These are phyloP conservation scores for Cladosporium sp. DNA, from an alignment of 2,329 filamentous ascomycete species.

Conservation along the genomic window DNA sequence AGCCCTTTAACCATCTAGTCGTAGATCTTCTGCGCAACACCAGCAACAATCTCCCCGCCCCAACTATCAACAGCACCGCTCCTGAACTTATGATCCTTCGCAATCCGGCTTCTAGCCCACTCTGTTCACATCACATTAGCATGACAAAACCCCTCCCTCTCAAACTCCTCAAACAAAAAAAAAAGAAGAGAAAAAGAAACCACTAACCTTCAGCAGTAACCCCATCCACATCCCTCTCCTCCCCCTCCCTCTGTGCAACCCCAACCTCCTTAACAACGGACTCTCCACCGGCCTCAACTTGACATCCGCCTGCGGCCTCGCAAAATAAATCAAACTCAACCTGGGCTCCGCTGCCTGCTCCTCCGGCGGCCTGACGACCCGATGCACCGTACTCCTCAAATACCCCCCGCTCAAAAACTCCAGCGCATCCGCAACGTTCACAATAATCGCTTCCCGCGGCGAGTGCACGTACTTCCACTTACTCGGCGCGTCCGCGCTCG, in stretches of 20 bases:
- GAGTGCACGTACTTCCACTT: slow-evolving; percentile 39
- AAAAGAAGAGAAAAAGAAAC: no score
- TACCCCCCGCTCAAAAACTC: slow-evolving; percentile 37
- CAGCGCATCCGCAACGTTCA: slow-evolving; percentile 39
- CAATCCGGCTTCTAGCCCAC: slow-evolving; percentile 1
- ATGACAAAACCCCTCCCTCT: no score
- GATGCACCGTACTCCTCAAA: slow-evolving; percentile 47
- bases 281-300: slow-evolving; percentile 40
- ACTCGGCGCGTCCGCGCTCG: slow-evolving; percentile 23
- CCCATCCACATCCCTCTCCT: slow-evolving; percentile 31
- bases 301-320: slow-evolving; percentile 33
- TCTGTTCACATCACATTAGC: slow-evolving; percentile 23
- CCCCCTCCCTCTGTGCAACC: slow-evolving; percentile 33
- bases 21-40: no score
- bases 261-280: slow-evolving; percentile 34
- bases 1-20: no score
- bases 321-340: slow-evolving; percentile 41
- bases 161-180: no score
- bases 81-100: no score
- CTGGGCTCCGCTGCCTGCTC: slow-evolving; percentile 44
- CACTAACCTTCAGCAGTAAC: slow-evolving; percentile 29
- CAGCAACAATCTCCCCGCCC: no score
- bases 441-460: slow-evolving; percentile 37
- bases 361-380: slow-evolving; percentile 44
- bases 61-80: no score